Evolutionary conservation across 225 moss, liverwort and hornwort genomes (phyloP).

Genomic region (Polytrichum commune): DNA sequence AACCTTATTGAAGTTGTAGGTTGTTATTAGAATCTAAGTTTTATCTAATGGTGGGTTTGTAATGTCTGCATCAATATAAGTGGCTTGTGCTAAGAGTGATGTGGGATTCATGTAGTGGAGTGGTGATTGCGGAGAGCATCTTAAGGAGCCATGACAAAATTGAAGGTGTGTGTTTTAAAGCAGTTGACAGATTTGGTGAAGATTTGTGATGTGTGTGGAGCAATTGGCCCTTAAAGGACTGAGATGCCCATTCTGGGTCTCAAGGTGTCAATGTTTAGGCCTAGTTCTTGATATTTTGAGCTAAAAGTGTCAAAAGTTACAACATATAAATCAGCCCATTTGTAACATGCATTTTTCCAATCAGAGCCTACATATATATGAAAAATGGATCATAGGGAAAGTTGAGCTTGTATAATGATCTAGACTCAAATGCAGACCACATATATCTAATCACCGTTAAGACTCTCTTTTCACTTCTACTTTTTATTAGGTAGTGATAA

Average conservation of each 20-base stretch:
- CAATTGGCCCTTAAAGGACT: neutral
- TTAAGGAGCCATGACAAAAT: slow-evolving; percentile 65
- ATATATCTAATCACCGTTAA: neutral
- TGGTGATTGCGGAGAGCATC: slow-evolving; percentile 82
- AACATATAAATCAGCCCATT: too few species aligned
- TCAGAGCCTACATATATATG: too few species aligned
- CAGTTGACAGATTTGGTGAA: neutral
- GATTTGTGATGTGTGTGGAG: neutral
- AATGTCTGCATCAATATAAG: neutral
- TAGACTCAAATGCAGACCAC: too few species aligned
- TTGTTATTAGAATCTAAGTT: neutral
- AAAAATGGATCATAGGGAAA: too few species aligned
- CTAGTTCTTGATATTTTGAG: too few species aligned
- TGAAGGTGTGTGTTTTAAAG: slow-evolving; percentile 50
- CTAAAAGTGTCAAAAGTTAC: too few species aligned
- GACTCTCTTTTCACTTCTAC: too few species aligned
- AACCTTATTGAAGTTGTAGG: neutral
- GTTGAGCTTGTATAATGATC: too few species aligned
- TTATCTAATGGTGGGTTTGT: neutral
- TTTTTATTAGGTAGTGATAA: too few species aligned
- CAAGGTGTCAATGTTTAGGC: too few species aligned
- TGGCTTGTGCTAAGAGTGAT: slow-evolving; percentile 2
- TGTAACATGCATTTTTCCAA: too few species aligned
- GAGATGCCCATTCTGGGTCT: too few species aligned
- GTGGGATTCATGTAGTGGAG: slow-evolving; percentile 56